phyloP scores from a whole-genome alignment of 768 basidiomycete species.

The Dacryopinax spathularia region DNA sequence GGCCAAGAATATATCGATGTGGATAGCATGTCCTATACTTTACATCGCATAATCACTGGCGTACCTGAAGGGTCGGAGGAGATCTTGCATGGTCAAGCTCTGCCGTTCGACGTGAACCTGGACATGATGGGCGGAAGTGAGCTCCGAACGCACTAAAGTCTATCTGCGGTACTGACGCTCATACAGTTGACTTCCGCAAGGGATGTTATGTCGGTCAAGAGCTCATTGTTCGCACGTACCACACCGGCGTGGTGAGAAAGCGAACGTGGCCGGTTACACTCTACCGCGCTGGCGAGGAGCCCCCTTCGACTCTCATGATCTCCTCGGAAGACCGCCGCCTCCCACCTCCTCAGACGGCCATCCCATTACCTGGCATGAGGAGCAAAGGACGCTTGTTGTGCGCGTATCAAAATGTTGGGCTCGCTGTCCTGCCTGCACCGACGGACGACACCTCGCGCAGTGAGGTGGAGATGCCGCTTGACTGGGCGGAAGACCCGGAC shows the following conservation, averaged over 20 bases:
- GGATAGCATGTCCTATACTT: slow-evolving; percentile 32
- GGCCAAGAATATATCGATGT: background rate
- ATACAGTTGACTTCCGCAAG: slow-evolving; percentile 83
- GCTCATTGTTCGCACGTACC: slow-evolving; percentile 88
- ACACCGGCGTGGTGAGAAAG: slow-evolving; percentile 82
- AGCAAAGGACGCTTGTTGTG: slow-evolving; percentile 64
- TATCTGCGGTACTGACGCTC: slow-evolving; percentile 8
- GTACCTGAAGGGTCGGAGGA: slow-evolving; percentile 79
- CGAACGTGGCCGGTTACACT: slow-evolving; percentile 72
- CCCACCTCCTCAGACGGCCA: background rate
- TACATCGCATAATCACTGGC: slow-evolving; percentile 67
- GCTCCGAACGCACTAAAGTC: slow-evolving; percentile 17
- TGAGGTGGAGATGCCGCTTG: slow-evolving; percentile 21
- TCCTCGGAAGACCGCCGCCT: slow-evolving; percentile 6
- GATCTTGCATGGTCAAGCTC: slow-evolving; percentile 57
- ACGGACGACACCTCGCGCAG: slow-evolving; percentile 25
- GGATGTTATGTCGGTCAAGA: slow-evolving; percentile 99
- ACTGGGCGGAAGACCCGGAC: slow-evolving; percentile 18
- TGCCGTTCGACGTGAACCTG: slow-evolving; percentile 90
- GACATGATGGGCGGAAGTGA: slow-evolving; percentile 88
- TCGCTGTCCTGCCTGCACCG: slow-evolving; percentile 57
- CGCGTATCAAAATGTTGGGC: slow-evolving; percentile 39
- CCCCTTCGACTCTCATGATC: slow-evolving; percentile 1
- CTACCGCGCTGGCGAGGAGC: slow-evolving; percentile 27
- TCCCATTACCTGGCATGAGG: slow-evolving; percentile 39